phyloP scores from a whole-genome alignment of 805 yeast genomes.

The Jamesozyma spencerorum region DNA sequence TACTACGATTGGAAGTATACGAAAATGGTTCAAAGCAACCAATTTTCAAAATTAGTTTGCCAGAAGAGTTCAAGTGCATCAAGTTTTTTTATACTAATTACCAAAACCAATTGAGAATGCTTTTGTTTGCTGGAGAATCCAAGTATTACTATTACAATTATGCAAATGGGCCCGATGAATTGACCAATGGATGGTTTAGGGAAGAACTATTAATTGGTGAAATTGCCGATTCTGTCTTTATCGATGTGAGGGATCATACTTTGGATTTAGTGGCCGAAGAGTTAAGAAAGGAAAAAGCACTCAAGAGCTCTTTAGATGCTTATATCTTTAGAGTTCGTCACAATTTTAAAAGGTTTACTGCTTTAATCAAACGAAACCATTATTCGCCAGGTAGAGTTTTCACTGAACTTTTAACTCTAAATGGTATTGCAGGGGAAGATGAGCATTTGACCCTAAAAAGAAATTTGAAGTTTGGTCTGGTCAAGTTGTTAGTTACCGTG shows the following conservation, averaged over 20 bases:
- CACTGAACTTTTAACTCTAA: slow-evolving; percentile 10
- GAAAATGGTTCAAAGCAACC: slow-evolving; percentile 14
- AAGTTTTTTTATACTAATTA: slow-evolving; percentile 15
- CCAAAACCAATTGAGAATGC: slow-evolving; percentile 7
- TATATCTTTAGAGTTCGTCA: slow-evolving; percentile 22
- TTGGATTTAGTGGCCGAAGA: slow-evolving; percentile 14
- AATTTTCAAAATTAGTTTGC: slow-evolving; percentile 12
- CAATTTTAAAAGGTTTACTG: slow-evolving; percentile 15
- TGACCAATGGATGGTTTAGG: slow-evolving; percentile 31
- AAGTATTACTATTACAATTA: slow-evolving; percentile 14
- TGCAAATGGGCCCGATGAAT: slow-evolving; percentile 14
- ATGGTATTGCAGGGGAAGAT: slow-evolving; percentile 12
- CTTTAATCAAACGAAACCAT: slow-evolving; percentile 10
- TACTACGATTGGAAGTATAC: slow-evolving; percentile 5
- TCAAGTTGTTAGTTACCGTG: slow-evolving; percentile 35
- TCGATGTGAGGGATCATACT: slow-evolving; percentile 15
- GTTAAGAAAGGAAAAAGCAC: slow-evolving; percentile 12
- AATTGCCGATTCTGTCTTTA: slow-evolving; percentile 28
- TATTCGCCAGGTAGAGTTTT: slow-evolving; percentile 18
- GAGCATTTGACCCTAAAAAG: slow-evolving; percentile 6
- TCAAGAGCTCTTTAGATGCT: slow-evolving; percentile 13
- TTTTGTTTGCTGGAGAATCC: slow-evolving; percentile 9
- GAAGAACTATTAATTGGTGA: slow-evolving; percentile 35
- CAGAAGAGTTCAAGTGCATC: slow-evolving; percentile 10
- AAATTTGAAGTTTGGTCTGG: slow-evolving; percentile 37